These are phyloP conservation scores for Termitomyces bulborhizus DNA, from an alignment of 768 basidiomycete genomes.

Conservation along the genomic window DNA sequence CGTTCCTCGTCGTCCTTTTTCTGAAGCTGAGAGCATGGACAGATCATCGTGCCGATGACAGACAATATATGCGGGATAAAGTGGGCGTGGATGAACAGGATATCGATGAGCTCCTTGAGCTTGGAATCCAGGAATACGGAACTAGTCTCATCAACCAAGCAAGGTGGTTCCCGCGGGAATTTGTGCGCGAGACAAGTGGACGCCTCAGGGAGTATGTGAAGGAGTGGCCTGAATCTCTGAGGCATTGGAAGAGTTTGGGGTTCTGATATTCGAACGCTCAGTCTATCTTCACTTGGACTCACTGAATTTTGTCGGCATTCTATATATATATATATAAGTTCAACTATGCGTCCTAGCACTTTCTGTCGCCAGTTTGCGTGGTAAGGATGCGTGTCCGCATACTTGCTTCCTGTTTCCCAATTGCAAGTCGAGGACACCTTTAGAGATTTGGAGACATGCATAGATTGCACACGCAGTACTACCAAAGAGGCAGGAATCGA, in stretches of 20 bases:
- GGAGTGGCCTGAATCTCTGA: not conserved
- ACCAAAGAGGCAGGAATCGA: slow-evolving; percentile 31
- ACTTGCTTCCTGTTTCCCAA: too few species aligned
- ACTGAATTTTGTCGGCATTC: too few species aligned
- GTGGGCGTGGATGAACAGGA: slow-evolving; percentile 33
- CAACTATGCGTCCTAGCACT: too few species aligned
- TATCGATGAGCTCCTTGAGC: slow-evolving; percentile 31
- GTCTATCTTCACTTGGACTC: too few species aligned
- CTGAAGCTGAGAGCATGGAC: slow-evolving; percentile 38
- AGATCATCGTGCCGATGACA: slow-evolving; percentile 27
- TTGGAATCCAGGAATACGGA: slow-evolving; percentile 23
- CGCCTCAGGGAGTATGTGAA: slow-evolving; percentile 18
- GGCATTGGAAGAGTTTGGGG: not conserved
- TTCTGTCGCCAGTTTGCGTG: too few species aligned
- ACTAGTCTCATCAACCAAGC: slow-evolving; percentile 12
- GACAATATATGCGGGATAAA: slow-evolving; percentile 29
- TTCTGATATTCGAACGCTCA: not conserved
- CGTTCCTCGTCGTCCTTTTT: slow-evolving; percentile 31
- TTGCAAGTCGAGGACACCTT: too few species aligned
- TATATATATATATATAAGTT: too few species aligned
- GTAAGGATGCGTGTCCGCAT: too few species aligned
- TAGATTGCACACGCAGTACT: slow-evolving; percentile 33
- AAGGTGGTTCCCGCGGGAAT: slow-evolving; percentile 24
- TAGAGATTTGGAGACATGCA: slow-evolving; percentile 6
- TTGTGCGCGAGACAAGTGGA: slow-evolving; percentile 19